These are phyloP conservation scores for Huntiella decipiens DNA, from an alignment of 2,329 filamentous ascomycete species.

Conservation along the genomic window DNA sequence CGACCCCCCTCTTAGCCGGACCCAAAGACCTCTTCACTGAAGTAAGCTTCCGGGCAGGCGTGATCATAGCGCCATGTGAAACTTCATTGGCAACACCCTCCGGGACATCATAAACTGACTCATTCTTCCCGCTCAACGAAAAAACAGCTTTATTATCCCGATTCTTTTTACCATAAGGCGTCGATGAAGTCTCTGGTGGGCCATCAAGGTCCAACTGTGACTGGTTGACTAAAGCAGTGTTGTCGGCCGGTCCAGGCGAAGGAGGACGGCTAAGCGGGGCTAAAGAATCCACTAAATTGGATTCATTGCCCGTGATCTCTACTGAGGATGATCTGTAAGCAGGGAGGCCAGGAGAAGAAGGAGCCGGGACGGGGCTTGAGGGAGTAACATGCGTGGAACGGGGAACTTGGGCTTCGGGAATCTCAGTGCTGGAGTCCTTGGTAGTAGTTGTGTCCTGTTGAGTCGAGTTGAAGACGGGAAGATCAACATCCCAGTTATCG, in stretches of 20 bases:
- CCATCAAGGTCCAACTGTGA: too few relatives aligned
- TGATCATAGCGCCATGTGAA: neutral
- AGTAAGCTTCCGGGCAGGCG: neutral
- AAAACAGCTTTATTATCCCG: constrained; percentile 1
- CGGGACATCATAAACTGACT: constrained; percentile 10
- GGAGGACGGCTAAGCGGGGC: neutral
- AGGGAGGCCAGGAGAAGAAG: neutral
- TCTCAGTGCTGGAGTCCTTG: too few relatives aligned
- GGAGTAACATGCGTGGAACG: too few relatives aligned
- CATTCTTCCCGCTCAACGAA: neutral
- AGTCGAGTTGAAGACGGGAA: constrained; percentile 9
- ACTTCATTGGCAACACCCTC: neutral
- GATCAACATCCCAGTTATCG: constrained; percentile 7
- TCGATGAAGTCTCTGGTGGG: neutral
- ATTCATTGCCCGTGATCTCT: too few relatives aligned
- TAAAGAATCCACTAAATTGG: too few relatives aligned
- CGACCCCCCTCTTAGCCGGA: too few relatives aligned
- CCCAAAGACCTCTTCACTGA: neutral
- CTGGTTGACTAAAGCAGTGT: too few relatives aligned
- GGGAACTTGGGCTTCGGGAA: too few relatives aligned
- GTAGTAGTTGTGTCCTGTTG: neutral
- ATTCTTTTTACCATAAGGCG: constrained; percentile 3
- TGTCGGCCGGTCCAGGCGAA: neutral
- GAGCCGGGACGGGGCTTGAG: neutral
- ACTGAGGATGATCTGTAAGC: neutral